Percentiles rank a stretch among this genome's conserved stretches.
These are phyloP conservation scores for Amylocarpus encephaloides DNA, from an alignment of 2,329 filamentous ascomycete genomes.

Conservation along the genomic window DNA sequence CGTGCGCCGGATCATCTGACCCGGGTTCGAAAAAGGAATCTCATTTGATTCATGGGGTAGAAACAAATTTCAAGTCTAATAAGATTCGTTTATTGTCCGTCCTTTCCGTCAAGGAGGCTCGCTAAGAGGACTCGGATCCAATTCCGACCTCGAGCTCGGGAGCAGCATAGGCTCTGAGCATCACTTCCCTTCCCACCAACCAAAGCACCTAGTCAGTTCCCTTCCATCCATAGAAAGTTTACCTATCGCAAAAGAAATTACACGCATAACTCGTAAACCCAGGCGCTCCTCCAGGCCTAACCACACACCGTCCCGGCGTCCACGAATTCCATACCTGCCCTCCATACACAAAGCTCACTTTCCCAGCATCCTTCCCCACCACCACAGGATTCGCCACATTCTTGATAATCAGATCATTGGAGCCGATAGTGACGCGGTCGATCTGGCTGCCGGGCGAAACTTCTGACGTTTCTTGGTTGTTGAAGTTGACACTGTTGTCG, in stretches of 20 bases:
- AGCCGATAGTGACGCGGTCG: conserved; percentile 8
- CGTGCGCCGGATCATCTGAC: no score
- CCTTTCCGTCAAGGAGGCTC: no score
- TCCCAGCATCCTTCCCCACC: conserved; percentile 10
- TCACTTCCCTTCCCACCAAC: no score
- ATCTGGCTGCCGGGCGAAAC: neutral
- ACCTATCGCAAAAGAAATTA: conserved; percentile 7
- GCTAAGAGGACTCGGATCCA: no score
- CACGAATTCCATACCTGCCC: conserved; percentile 7
- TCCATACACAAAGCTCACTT: conserved; percentile 15
- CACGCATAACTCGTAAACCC: neutral
- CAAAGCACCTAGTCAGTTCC: no score
- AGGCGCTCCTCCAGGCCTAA: conserved; percentile 5
- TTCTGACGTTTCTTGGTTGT: conserved; percentile 4
- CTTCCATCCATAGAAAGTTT: no score
- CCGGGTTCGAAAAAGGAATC: no score
- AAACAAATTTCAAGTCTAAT: no score
- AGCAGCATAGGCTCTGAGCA: no score
- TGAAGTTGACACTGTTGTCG: conserved; percentile 4
- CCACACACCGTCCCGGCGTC: conserved; percentile 5
- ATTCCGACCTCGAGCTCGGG: no score
- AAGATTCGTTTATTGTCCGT: no score
- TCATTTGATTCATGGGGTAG: no score
- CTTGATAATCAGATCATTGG: conserved; percentile 6
- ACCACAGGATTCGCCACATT: conserved; percentile 12